phyloP scores from a whole-genome alignment of 352 stramenopile species.

The Phytophthora pseudosyringae region DNA sequence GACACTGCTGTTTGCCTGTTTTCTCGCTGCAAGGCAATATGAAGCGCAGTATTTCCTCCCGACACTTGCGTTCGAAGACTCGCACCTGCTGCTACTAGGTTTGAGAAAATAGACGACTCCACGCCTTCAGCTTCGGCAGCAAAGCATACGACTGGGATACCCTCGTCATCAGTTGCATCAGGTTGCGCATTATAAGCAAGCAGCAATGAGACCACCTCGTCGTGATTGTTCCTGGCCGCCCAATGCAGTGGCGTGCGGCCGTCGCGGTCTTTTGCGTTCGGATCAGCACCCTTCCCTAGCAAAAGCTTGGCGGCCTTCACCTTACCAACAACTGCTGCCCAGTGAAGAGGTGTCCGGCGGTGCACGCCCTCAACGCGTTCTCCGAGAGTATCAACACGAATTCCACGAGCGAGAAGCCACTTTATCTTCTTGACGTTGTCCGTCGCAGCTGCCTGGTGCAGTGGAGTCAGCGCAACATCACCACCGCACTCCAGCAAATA shows the following conservation, averaged over 20 bases:
- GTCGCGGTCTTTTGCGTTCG: slow-evolving; percentile 64
- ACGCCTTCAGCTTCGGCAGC: slow-evolving; percentile 70
- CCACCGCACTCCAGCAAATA: slow-evolving; percentile 68
- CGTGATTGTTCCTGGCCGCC: slow-evolving; percentile 75
- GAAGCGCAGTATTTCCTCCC: slow-evolving; percentile 71
- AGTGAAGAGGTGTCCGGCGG: slow-evolving; percentile 73
- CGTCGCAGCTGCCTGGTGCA: slow-evolving; percentile 71
- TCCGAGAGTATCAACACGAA: slow-evolving; percentile 55
- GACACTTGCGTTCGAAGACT: slow-evolving; percentile 50
- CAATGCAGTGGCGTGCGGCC: slow-evolving; percentile 79
- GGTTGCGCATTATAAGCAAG: slow-evolving; percentile 51
- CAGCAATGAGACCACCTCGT: slow-evolving; percentile 56
- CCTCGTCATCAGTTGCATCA: slow-evolving; percentile 52
- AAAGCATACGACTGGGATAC: slow-evolving; percentile 66
- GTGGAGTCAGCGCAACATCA: slow-evolving; percentile 80
- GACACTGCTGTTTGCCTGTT: slow-evolving; percentile 71
- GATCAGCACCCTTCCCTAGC: slow-evolving; percentile 51
- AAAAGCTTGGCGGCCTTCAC: slow-evolving; percentile 43
- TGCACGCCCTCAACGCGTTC: slow-evolving; percentile 71
- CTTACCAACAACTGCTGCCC: slow-evolving; percentile 67
- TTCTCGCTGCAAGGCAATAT: slow-evolving; percentile 75
- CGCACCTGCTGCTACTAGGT: slow-evolving; percentile 48
- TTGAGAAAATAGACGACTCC: slow-evolving; percentile 47
- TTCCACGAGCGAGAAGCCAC: slow-evolving; percentile 49
- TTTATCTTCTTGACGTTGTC: slow-evolving; percentile 54